A percentile compares a stretch with the other conserved stretches of the same genome.
These are phyloP conservation scores for Picea glauca DNA, from an alignment of 75 land plant genomes.

Conservation along the genomic window DNA sequence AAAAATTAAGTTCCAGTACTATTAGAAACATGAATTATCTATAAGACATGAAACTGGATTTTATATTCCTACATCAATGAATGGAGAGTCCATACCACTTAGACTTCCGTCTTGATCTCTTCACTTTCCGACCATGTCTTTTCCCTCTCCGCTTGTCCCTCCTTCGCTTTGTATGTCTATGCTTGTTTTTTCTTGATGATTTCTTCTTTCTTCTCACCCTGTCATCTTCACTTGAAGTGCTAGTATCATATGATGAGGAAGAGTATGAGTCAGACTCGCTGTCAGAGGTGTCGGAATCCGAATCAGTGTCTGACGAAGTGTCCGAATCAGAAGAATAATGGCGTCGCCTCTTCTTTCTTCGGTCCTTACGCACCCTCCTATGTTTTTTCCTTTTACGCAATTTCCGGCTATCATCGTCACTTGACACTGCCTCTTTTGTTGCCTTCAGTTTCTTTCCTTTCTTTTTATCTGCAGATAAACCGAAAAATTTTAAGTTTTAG, in stretches of 20 bases:
- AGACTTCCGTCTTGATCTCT: constrained; percentile 52
- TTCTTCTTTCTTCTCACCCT: constrained; percentile 64
- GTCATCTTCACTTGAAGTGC: constrained; percentile 84
- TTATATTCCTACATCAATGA: too few relatives aligned
- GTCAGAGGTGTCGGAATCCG: constrained; percentile 53
- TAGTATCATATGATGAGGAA: constrained; percentile 58
- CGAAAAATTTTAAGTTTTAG: background rate
- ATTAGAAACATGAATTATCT: background rate
- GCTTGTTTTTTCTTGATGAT: constrained; percentile 56
- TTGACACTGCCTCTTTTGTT: constrained; percentile 31
- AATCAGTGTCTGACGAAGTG: constrained; percentile 67
- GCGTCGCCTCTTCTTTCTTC: constrained; percentile 59
- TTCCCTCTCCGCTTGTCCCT: constrained; percentile 69
- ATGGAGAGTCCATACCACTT: constrained; percentile 42
- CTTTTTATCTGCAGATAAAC: constrained; percentile 51
- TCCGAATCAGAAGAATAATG: constrained; percentile 76
- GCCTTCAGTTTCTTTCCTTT: constrained; percentile 47
- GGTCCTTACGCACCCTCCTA: constrained; percentile 61
- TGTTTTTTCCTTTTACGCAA: constrained; percentile 47
- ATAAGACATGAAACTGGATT: too few relatives aligned
- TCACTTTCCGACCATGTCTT: constrained; percentile 58
- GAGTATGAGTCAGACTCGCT: constrained; percentile 37
- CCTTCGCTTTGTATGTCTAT: constrained; percentile 45
- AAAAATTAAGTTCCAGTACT: background rate
- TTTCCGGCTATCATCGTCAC: constrained; percentile 58